A percentile compares a stretch with the other conserved stretches of the same genome.
These are phyloP conservation scores for Jimgerdemannia flammicorona DNA, from an alignment of 192 early-diverging fungal genomes.

Conservation along the genomic window DNA sequence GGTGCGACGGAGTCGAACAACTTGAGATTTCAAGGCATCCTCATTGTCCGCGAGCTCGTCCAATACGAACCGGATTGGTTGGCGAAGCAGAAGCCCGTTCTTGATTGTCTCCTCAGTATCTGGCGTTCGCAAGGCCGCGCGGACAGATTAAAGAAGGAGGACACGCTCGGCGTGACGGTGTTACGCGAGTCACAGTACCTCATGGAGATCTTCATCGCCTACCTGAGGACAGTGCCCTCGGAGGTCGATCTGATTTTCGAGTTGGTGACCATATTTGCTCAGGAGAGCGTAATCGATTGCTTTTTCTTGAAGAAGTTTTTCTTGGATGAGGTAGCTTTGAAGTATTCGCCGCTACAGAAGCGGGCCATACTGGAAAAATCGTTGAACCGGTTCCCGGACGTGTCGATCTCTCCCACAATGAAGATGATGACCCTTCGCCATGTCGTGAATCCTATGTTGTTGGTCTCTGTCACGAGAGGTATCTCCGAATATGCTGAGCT, in stretches of 20 bases:
- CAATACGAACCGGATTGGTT: conserved; percentile 54
- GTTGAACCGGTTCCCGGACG: conserved; percentile 67
- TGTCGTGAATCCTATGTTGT: conserved; percentile 84
- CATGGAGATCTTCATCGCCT: conserved; percentile 69
- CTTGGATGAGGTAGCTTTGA: conserved; percentile 60
- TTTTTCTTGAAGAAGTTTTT: conserved; percentile 64
- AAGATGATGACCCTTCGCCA: conserved; percentile 75
- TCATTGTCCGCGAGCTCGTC: conserved; percentile 54
- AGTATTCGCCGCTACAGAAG: conserved; percentile 52
- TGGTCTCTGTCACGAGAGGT: conserved; percentile 59
- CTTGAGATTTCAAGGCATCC: conserved; percentile 53
- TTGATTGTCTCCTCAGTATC: conserved; percentile 48
- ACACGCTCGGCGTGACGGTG: conserved; percentile 33
- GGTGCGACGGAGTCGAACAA: conserved; percentile 21
- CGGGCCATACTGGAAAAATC: conserved; percentile 72
- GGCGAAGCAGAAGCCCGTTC: conserved; percentile 26
- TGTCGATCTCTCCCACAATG: conserved; percentile 47
- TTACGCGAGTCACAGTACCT: conserved; percentile 56
- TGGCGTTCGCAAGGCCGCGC: conserved; percentile 43
- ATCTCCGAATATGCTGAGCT: conserved; percentile 43
- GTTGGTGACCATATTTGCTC: conserved; percentile 64
- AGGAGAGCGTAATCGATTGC: conserved; percentile 63
- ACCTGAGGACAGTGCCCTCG: conserved; percentile 48
- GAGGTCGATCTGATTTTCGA: conserved; percentile 73
- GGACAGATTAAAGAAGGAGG: conserved; percentile 42